phyloP scores from a whole-genome alignment of 495 filamentous ascomycete genomes.

The Penicillium salamii region DNA sequence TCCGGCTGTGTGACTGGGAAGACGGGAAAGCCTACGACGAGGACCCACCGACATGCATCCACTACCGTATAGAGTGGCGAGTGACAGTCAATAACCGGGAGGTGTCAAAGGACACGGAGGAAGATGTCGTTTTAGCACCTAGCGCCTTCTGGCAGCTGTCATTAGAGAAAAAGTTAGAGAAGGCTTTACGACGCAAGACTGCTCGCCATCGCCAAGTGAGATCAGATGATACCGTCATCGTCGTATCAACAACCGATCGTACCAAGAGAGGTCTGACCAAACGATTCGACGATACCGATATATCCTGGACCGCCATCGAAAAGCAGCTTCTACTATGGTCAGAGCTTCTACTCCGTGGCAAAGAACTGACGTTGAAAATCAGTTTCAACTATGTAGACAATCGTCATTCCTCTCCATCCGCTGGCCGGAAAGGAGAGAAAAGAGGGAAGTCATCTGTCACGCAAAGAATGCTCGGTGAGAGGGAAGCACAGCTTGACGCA shows the following conservation, averaged over 20 bases:
- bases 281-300: too few species aligned
- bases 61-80: slow-evolving; percentile 39
- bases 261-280: too few species aligned
- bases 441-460: slow-evolving; percentile 10
- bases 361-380: slow-evolving; percentile 12
- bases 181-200: too few species aligned
- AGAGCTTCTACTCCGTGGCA: too few species aligned
- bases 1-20: too few species aligned
- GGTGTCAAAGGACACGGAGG: slow-evolving; percentile 34
- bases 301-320: too few species aligned
- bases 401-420: neutral
- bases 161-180: slow-evolving; percentile 13
- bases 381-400: slow-evolving; percentile 13
- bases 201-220: slow-evolving; percentile 10
- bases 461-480: slow-evolving; percentile 11
- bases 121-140: slow-evolving; percentile 31
- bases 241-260: too few species aligned
- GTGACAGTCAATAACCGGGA: slow-evolving; percentile 31
- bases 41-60: slow-evolving; percentile 22
- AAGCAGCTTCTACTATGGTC: too few species aligned
- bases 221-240: too few species aligned
- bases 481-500: slow-evolving; percentile 8
- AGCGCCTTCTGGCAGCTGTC: slow-evolving; percentile 10
- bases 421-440: slow-evolving; percentile 3
- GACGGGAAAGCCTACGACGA: neutral